Base-by-base conservation (phyloP, 1,284 basidiomycete species). In the Anthracocystis panici-leucophaei region DNA sequence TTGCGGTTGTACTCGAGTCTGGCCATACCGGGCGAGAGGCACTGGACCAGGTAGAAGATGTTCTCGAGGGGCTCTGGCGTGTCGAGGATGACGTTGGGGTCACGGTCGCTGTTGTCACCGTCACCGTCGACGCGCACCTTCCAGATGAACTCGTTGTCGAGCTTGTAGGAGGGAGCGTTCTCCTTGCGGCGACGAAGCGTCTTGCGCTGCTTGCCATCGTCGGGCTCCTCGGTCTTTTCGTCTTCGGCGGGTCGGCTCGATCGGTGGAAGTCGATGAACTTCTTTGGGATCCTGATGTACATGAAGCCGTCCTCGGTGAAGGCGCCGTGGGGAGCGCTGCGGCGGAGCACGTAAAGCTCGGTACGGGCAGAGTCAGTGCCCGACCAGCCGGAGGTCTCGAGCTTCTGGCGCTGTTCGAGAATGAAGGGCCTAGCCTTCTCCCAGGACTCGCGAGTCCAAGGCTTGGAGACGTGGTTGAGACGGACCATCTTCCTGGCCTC, bases 351-450 rank as follows among this genome's bases (percentile, higher is more conserved):
- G 49, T 75, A 82, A 41, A 82, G 62, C 67, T 82, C 81, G 53
- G 80, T 82, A 42, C 77, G 77, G 45, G 67, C 66, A 21, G 64
- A 65, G 48, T 81, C 78, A 49, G 68, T 66, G 51, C 64, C 62
- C n/a, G 72, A 45, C 81, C 81, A 82, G 20, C 80, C 80, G 45
- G 52, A 60, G 49, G 70, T 57, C 74, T 82, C 81, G 63, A 82
- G 73, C 76, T 82, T 82, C 66, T 82, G 81, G 20, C 81, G 72
- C 72, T 82, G 81, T 69, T 78, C 75, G 67, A 82, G 80, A 55
- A 82, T 68, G 74, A 79, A 82, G 51, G 81, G 78, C 49, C 68
- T 71, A 33, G 81, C 81, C 57, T 78, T 75, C 69, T 82, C 81
- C 79, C 79, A 82, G 55, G 81, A 77, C 61, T 82, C 80, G 45